Base-by-base conservation (phyloP, 306 rosid species). In the Acacia crassicarpa region DNA sequence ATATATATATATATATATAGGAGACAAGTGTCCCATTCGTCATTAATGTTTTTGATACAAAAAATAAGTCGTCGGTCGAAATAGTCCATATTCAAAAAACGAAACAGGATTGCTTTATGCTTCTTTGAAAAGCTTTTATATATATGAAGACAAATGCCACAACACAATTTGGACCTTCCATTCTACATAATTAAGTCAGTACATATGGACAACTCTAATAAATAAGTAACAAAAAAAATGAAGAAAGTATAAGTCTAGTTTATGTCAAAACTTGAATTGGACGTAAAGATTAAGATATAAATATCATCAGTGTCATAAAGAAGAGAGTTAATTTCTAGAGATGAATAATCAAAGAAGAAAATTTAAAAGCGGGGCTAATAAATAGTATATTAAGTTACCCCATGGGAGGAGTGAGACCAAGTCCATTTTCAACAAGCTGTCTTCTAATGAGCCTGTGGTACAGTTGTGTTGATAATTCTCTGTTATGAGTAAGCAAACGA, bases 391-490 rank as follows among this genome's bases (percentile, higher is more conserved):
- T 7, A 7, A 7, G 2, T 45, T 71, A 71, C 76, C 76, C 76
- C 76, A 72, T 72, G 41, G 76, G 76, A 15, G 76, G 76, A 46
- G 59, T 72, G 3, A 0, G 41, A 3, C 76, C 76, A 23, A 72
- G 40, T 8, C 76, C 76, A 46, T 72, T 46, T 27, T 45, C 76
- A 14, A 72, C 22, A 15, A 72, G 76, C 2, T 72, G 76, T 25
- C 76, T 46, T 23, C 61, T 54, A 3, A 30, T 41, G 8, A 32
- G 70, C 70, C 16, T 20, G 20, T 15, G 7, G 41, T 65, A 40
- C 1, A 13, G 70, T 2, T 9, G 16, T 11, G 33, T 0, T 16
- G 23, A 33, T n/a, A 19, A 8, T 2, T 48, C 15, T 40, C 35
- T 23, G 41, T 4, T 44, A 12, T n/a, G 12, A 54, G 38, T 23